Evolutionary conservation across 2,329 filamentous ascomycete species (phyloP), one percentile per base, ranked within the genome.

Genomic region (Pestalotiopsis sp.): DNA sequence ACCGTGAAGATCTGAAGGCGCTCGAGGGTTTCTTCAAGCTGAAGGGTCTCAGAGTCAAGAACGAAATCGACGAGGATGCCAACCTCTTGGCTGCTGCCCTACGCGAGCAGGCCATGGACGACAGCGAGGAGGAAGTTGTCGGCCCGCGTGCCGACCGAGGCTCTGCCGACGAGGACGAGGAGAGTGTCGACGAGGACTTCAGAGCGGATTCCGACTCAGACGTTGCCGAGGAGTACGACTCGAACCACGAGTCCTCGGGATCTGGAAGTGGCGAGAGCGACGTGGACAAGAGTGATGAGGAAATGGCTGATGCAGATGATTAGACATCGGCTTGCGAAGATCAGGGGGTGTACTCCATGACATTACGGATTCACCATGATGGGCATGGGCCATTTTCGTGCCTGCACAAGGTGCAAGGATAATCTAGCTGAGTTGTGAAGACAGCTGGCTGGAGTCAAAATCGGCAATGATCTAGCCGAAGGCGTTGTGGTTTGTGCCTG

Each of bases 1-100:
- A 98, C 80, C 92, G 95, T 75, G 96, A 99, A 84, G 96, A 99
- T 79, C 93, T 98, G 81, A 93, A 96, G 82, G 93, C 93, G 6
- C 88, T 99, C n/a, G 96, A 99, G 81, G 91, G 92, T 74, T 99
- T 99, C 84, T 98, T 99, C 88, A 96, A 97, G 82, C 89, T 94
- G 74, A 98, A 98, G 86, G 93, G 92, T 70, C 88, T 99, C 77
- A 93, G 95, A 67, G 95, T 97, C 68, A 98, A 98, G 90, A 99
- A 99, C 80, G 96, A 99, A 83, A 98, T 99, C 84, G 92, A 97
- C 71, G 96, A 98, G 79, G 96, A 99, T 75, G 92, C 93, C 79
- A 91, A 92, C 79, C 73, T 88, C 68, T 88, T 98, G 69, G 92
- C 93, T 39, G 93, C 93, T 12, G 94, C 94, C 25, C 88, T 98